These are phyloP conservation scores for Eucalyptus pauciflora DNA, from an alignment of 345 rosid genomes.

Conservation along the genomic window DNA sequence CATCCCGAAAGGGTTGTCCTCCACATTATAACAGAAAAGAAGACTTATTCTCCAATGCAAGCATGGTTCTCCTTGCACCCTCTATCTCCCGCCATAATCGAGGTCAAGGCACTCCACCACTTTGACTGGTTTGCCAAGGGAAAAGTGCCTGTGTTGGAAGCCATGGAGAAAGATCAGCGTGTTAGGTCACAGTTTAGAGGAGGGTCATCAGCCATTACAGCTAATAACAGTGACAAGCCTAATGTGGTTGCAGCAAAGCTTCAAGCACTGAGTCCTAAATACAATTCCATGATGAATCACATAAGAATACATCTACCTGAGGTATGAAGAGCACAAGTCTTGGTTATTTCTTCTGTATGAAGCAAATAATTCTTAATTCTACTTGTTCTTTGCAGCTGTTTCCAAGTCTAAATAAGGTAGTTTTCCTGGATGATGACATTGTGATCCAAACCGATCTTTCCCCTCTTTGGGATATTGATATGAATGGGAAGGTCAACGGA, in stretches of 20 bases:
- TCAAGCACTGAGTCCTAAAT: slow-evolving; percentile 93
- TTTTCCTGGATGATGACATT: slow-evolving; percentile 88
- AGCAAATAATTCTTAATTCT: not conserved
- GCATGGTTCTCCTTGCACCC: slow-evolving; percentile 97
- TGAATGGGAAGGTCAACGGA: slow-evolving; percentile 90
- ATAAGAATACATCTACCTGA: slow-evolving; percentile 89
- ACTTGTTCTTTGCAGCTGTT: slow-evolving; percentile 42
- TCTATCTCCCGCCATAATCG: slow-evolving; percentile 68
- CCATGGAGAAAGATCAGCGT: slow-evolving; percentile 91
- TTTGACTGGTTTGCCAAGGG: slow-evolving; percentile 96
- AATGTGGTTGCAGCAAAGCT: slow-evolving; percentile 72
- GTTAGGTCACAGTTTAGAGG: slow-evolving; percentile 90
- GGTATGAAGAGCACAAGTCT: slow-evolving; percentile 23
- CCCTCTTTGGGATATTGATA: slow-evolving; percentile 84
- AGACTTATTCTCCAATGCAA: slow-evolving; percentile 94
- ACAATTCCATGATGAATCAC: slow-evolving; percentile 91
- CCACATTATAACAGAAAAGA: slow-evolving; percentile 86
- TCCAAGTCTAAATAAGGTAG: slow-evolving; percentile 80
- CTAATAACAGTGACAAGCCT: slow-evolving; percentile 64
- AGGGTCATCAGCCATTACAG: slow-evolving; percentile 81
- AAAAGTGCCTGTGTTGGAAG: slow-evolving; percentile 89
- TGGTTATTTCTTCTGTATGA: not conserved
- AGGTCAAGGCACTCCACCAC: slow-evolving; percentile 95
- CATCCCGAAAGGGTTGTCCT: slow-evolving; percentile 59
- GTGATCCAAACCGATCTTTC: slow-evolving; percentile 91